phyloP scores from a whole-genome alignment of 345 rosid genomes.

The Populus euphratica region DNA sequence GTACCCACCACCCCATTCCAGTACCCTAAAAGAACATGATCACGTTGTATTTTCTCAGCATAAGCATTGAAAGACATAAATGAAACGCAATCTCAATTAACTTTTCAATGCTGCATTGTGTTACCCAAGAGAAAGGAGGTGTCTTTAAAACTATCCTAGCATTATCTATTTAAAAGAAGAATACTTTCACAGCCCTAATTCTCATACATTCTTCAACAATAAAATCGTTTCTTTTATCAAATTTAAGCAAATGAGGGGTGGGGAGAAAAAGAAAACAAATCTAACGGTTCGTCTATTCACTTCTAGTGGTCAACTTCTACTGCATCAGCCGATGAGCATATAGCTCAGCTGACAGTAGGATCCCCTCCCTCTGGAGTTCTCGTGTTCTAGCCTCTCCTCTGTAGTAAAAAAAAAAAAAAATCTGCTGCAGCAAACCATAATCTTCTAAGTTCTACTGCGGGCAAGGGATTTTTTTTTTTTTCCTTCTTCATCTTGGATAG shows the following conservation, averaged over 20 bases:
- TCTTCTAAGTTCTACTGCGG: background rate
- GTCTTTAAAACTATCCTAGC: background rate
- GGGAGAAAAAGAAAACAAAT: background rate
- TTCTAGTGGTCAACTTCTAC: background rate
- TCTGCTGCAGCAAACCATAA: background rate
- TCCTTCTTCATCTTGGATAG: background rate
- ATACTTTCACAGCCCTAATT: background rate
- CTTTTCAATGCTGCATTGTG: background rate
- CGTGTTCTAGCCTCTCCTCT: no score
- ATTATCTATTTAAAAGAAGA: background rate
- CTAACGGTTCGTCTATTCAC: background rate
- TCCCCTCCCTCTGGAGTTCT: no score
- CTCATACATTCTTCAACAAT: background rate
- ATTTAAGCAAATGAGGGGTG: background rate
- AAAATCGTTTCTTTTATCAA: background rate
- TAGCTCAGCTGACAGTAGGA: no score
- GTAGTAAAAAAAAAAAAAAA: background rate
- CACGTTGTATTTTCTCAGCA: background rate
- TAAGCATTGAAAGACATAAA: background rate
- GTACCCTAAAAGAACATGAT: conserved; percentile 37
- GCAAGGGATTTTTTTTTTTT: background rate
- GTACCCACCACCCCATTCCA: conserved; percentile 87
- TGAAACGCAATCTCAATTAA: background rate
- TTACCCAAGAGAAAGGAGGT: background rate
- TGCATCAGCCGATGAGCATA: background rate